Evolutionary conservation across 2,329 filamentous ascomycete genomes (phyloP).

Genomic region (Sclerotinia glacialis): DNA sequence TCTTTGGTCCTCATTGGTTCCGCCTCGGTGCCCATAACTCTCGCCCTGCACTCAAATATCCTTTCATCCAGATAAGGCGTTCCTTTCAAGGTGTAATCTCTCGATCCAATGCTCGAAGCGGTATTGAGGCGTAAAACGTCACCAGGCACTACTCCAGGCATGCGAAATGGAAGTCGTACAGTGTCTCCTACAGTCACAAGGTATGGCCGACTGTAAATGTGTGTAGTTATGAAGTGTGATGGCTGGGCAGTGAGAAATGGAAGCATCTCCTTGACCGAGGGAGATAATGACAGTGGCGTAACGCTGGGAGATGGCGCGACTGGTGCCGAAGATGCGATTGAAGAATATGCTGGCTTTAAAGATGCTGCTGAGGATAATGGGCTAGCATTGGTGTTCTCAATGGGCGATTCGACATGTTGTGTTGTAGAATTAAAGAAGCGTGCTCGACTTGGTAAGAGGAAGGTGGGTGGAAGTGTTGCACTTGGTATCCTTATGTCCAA

Average conservation of each 20-base stretch:
- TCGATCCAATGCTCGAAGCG: constrained; percentile 75
- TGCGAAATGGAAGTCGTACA: constrained; percentile 74
- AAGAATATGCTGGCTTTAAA: constrained; percentile 10
- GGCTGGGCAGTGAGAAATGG: constrained; percentile 71
- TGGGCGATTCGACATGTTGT: constrained; percentile 46
- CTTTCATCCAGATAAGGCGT: constrained; percentile 78
- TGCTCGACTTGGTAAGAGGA: constrained; percentile 48
- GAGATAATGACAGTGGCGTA: constrained; percentile 44
- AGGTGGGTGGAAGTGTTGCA: constrained; percentile 47
- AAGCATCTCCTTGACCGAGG: constrained; percentile 60
- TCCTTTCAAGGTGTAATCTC: constrained; percentile 87
- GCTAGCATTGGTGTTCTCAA: constrained; percentile 22
- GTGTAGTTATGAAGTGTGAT: constrained; percentile 73
- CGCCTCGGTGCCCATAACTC: constrained; percentile 79
- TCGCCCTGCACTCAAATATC: constrained; percentile 80
- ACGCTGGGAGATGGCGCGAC: constrained; percentile 28
- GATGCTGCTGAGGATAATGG: constrained; percentile 27
- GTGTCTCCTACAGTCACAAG: constrained; percentile 74
- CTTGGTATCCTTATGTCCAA: constrained; percentile 53
- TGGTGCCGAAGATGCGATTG: constrained; percentile 18
- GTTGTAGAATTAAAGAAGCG: constrained; percentile 50
- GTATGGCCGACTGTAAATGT: constrained; percentile 77
- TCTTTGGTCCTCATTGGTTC: constrained; percentile 74
- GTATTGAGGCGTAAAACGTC: constrained; percentile 87
- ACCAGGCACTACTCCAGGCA: constrained; percentile 73